A percentile compares a stretch with the other conserved stretches of the same genome.
Conservation (phyloP, 2,329 filamentous ascomycete species). For the Aspergillus pseudoviridinutans region DNA sequence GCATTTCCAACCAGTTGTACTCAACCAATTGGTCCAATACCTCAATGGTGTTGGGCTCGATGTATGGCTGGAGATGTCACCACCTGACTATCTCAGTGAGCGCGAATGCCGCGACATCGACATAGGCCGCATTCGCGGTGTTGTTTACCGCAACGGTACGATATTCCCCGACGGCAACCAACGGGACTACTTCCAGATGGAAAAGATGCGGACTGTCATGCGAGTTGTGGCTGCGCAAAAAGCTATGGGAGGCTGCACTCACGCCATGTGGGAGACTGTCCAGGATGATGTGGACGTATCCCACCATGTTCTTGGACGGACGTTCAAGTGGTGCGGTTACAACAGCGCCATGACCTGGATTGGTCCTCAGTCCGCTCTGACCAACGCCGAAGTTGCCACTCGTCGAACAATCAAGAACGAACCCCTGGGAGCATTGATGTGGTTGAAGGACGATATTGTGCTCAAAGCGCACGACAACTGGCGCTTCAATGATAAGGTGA, state of each 20-base stretch:
- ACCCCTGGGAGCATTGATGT: conserved; percentile 38
- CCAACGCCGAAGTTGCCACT: conserved; percentile 21
- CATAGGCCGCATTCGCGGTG: conserved; percentile 24
- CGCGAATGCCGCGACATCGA: conserved; percentile 17
- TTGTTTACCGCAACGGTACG: conserved; percentile 29
- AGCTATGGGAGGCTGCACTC: conserved; percentile 11
- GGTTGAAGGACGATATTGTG: conserved; percentile 34
- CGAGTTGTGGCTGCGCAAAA: conserved; percentile 13
- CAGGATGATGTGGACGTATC: conserved; percentile 26
- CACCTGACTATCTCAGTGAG: conserved; percentile 27
- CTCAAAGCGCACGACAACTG: conserved; percentile 34
- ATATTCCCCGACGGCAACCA: conserved; percentile 28
- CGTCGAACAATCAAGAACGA: conserved; percentile 15
- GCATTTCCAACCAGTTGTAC: conserved; percentile 21
- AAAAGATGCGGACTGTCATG: conserved; percentile 20
- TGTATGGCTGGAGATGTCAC: conserved; percentile 34
- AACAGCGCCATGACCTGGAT: conserved; percentile 37
- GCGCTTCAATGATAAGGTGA: conserved; percentile 18
- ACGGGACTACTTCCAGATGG: conserved; percentile 35
- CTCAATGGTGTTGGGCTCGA: conserved; percentile 29
- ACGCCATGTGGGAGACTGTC: conserved; percentile 32
- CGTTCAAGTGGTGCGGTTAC: conserved; percentile 36
- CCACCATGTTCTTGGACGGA: conserved; percentile 33
- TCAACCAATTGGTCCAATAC: conserved; percentile 27
- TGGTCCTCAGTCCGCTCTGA: conserved; percentile 25